Conservation (phyloP, 169 alveolate genomes). For the Plasmodium gaboni region DNA sequence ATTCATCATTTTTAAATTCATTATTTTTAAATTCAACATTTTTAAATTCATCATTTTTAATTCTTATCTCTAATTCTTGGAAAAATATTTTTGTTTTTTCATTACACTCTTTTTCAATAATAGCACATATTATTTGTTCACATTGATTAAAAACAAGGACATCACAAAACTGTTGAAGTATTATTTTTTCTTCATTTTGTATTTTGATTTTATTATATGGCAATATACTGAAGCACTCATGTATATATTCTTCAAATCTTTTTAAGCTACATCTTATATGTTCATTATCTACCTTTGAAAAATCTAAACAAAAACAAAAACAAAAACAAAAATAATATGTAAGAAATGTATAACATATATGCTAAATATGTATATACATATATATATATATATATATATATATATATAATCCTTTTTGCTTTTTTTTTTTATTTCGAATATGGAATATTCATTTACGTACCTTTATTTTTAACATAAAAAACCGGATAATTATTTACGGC, state of each 20-base stretch:
- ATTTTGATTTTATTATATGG: conserved; percentile 34
- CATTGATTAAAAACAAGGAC: conserved; percentile 63
- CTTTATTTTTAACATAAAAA: conserved; percentile 51
- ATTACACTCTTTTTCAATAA: conserved; percentile 48
- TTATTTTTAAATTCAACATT: conserved; percentile 9
- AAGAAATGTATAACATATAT: neutral
- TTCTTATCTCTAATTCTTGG: conserved; percentile 10
- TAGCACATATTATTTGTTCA: conserved; percentile 39
- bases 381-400: no score
- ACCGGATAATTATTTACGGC: conserved; percentile 58
- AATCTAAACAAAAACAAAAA: conserved; percentile 11
- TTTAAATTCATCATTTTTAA: conserved; percentile 34
- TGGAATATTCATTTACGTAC: conserved; percentile 5
- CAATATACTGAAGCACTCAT: conserved; percentile 14
- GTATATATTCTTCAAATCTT: conserved; percentile 46
- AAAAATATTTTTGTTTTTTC: conserved; percentile 36
- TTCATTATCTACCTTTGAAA: conserved; percentile 32
- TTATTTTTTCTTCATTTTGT: conserved; percentile 38
- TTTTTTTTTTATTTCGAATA: no score
- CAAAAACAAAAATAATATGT: neutral
- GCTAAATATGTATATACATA: neutral
- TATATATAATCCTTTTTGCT: no score
- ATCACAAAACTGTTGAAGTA: conserved; percentile 32
- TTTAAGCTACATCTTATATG: conserved; percentile 11
- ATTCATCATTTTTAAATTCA: conserved; percentile 42